Evolutionary conservation across 2,329 filamentous ascomycete species (phyloP).

Genomic region (Ceratocystis smalleyi): DNA sequence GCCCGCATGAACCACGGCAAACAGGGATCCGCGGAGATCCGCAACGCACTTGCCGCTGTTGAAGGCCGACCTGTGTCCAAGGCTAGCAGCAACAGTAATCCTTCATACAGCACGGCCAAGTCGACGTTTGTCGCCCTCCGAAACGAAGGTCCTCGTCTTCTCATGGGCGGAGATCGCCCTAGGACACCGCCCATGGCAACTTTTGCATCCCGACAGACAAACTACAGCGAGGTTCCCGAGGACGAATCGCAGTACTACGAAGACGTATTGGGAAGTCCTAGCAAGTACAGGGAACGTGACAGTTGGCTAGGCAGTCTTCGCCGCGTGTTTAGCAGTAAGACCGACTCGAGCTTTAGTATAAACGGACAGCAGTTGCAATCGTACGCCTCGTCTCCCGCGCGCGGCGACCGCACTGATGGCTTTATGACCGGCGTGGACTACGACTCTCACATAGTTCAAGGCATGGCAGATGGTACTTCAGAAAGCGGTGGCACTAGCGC

Average conservation of each 20-base stretch:
- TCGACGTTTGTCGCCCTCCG: conserved; percentile 38
- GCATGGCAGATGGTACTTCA: conserved; percentile 29
- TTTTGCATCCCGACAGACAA: conserved; percentile 17
- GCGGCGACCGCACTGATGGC: conserved; percentile 24
- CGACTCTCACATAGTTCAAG: conserved; percentile 28
- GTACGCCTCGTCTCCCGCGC: conserved; percentile 19
- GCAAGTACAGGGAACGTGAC: conserved; percentile 39
- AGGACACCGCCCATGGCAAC: not conserved
- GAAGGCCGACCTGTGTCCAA: conserved; percentile 24
- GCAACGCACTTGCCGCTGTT: conserved; percentile 18
- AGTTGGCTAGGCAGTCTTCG: conserved; percentile 55
- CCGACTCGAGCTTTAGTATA: conserved; percentile 20
- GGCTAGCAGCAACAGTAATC: conserved; percentile 25
- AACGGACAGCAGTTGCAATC: conserved; percentile 18
- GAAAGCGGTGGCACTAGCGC: conserved; percentile 21
- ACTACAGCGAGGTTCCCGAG: conserved; percentile 18
- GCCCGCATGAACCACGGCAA: conserved; percentile 27
- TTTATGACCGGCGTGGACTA: conserved; percentile 24
- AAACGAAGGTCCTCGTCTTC: conserved; percentile 36
- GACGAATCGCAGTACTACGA: conserved; percentile 26
- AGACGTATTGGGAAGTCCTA: conserved; percentile 36
- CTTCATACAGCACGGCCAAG: conserved; percentile 37
- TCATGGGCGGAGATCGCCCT: conserved; percentile 24
- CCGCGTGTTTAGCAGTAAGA: conserved; percentile 41
- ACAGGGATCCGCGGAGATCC: conserved; percentile 14